These are phyloP conservation scores for Mesembryanthemum crystallinum DNA, from an alignment of 148 eudicot genomes.

Conservation along the genomic window DNA sequence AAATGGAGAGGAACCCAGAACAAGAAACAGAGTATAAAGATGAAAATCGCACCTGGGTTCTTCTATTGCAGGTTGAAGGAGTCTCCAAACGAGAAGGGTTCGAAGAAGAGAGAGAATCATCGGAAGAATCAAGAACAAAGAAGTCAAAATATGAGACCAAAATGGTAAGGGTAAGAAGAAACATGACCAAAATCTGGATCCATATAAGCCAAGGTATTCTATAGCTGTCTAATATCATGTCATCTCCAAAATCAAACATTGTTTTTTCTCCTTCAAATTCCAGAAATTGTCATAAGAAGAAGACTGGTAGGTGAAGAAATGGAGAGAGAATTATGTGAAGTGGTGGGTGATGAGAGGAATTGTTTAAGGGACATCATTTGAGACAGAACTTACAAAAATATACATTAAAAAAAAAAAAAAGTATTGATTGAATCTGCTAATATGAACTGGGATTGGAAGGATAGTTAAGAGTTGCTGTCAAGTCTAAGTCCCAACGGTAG, in stretches of 20 bases:
- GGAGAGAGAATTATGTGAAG: neutral
- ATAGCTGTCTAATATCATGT: constrained; percentile 13
- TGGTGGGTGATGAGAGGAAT: neutral
- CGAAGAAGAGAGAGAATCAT: constrained; percentile 13
- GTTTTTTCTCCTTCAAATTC: constrained; percentile 11
- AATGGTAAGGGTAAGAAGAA: constrained; percentile 27
- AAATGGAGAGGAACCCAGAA: neutral
- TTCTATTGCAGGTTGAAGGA: constrained; percentile 4
- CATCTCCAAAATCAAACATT: constrained; percentile 36
- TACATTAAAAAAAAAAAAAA: no score
- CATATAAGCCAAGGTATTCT: constrained; percentile 35
- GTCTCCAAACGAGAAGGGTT: constrained; percentile 8
- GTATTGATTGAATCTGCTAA: no score
- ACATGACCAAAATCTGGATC: constrained; percentile 33
- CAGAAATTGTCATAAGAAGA: neutral
- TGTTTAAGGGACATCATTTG: constrained; percentile 8
- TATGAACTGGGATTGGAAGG: no score
- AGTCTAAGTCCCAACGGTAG: neutral
- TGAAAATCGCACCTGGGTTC: constrained; percentile 26
- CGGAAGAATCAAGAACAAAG: constrained; percentile 21
- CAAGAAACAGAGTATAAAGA: neutral
- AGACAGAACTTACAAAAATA: neutral
- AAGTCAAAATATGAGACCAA: constrained; percentile 27
- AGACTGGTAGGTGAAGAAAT: neutral
- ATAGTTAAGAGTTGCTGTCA: neutral